phyloP scores from a whole-genome alignment of 2,329 filamentous ascomycete genomes.

The Xylaria sp. region DNA sequence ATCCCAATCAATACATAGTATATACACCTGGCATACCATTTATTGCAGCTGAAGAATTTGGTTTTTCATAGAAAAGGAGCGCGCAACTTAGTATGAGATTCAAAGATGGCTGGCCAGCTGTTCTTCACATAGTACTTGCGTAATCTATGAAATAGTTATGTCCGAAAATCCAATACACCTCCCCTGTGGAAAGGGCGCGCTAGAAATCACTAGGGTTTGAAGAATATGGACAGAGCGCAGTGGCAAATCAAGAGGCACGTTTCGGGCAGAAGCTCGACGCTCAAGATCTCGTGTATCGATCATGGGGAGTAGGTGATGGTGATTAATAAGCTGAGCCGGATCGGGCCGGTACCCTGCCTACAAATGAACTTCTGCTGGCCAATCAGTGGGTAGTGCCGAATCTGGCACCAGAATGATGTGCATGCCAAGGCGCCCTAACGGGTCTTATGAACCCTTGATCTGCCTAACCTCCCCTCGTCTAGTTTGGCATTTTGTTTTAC shows the following conservation, averaged over 20 bases:
- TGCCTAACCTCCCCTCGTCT: not conserved
- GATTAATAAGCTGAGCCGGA: constrained; percentile 23
- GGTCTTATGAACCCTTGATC: not conserved
- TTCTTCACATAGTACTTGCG: too few relatives aligned
- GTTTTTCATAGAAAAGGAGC: too few relatives aligned
- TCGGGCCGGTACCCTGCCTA: constrained; percentile 9
- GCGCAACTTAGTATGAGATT: too few relatives aligned
- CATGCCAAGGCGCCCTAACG: constrained; percentile 33
- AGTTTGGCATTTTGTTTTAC: not conserved
- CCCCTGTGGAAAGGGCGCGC: too few relatives aligned
- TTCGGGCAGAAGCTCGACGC: not conserved
- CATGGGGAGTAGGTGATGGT: not conserved
- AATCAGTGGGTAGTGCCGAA: constrained; percentile 23
- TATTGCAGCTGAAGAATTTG: too few relatives aligned
- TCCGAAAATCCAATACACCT: too few relatives aligned
- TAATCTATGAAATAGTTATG: too few relatives aligned
- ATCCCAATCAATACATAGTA: too few relatives aligned
- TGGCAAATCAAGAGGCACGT: not conserved
- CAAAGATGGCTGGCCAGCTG: too few relatives aligned
- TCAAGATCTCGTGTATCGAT: not conserved
- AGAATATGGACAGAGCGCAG: too few relatives aligned
- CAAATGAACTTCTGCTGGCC: constrained; percentile 14
- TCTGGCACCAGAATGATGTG: constrained; percentile 32
- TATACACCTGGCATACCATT: too few relatives aligned
- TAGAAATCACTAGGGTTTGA: too few relatives aligned